These are phyloP conservation scores for Phycomyces blakesleeanus DNA, from an alignment of 192 early-diverging fungal genomes.

Conservation along the genomic window DNA sequence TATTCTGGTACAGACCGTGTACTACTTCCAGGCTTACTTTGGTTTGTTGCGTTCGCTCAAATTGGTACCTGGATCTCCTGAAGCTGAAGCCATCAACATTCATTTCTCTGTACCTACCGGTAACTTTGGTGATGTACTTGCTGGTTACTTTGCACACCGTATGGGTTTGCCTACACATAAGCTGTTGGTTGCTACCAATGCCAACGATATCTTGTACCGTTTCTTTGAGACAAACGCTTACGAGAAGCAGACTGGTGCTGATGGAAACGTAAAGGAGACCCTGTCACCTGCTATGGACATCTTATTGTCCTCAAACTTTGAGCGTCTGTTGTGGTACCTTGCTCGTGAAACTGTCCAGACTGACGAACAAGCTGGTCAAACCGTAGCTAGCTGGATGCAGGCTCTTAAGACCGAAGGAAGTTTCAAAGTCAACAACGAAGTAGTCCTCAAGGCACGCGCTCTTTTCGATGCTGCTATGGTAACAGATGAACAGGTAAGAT, in stretches of 20 bases:
- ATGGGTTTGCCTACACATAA: constrained; percentile 87
- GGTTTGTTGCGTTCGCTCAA: constrained; percentile 45
- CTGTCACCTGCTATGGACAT: constrained; percentile 98
- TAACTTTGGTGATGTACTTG: constrained; percentile 95
- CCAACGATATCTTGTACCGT: constrained; percentile 94
- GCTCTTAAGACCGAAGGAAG: constrained; percentile 66
- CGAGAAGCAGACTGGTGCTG: constrained; percentile 62
- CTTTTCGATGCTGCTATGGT: constrained; percentile 75
- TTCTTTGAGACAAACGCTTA: constrained; percentile 87
- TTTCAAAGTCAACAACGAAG: constrained; percentile 61
- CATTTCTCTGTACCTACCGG: constrained; percentile 92
- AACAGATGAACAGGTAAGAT: constrained; percentile 50
- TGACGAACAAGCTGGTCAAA: constrained; percentile 49
- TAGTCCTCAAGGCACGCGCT: constrained; percentile 61
- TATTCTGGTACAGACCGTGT: constrained; percentile 92
- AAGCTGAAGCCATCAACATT: constrained; percentile 42
- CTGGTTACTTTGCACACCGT: constrained; percentile 86
- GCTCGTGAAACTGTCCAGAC: constrained; percentile 56
- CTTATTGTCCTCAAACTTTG: constrained; percentile 94
- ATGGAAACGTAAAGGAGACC: constrained; percentile 64
- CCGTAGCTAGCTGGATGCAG: constrained; percentile 74
- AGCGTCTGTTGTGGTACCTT: constrained; percentile 92
- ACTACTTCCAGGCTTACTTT: constrained; percentile 96
- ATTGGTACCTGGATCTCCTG: constrained; percentile 38
- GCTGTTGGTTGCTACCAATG: constrained; percentile 92